Conservation (phyloP, 768 basidiomycete genomes). For the Xerocomus potaroensis region DNA sequence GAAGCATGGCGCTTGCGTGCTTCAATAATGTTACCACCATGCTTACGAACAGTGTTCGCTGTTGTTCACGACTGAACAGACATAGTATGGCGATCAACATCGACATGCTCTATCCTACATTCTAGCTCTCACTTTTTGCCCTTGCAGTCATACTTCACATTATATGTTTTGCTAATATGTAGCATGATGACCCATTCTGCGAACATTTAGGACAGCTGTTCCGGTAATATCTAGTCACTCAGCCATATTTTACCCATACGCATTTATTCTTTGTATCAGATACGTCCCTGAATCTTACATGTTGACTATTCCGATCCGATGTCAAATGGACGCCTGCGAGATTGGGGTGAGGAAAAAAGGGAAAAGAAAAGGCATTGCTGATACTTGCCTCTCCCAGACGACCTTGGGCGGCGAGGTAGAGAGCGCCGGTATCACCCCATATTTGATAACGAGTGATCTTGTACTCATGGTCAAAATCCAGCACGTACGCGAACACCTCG, state of each 20-base stretch:
- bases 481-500: constrained; percentile 55
- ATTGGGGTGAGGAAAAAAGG: not conserved
- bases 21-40: constrained; percentile 19
- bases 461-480: constrained; percentile 55
- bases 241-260: constrained; percentile 2
- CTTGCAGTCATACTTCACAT: constrained; percentile 11
- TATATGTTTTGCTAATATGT: constrained; percentile 20
- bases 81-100: too few relatives aligned
- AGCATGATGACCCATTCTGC: constrained; percentile 1
- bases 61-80: too few relatives aligned
- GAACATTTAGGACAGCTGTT: constrained; percentile 9
- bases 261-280: constrained; percentile 13
- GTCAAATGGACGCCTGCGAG: too few relatives aligned
- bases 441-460: constrained; percentile 60
- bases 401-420: constrained; percentile 56
- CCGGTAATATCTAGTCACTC: not conserved
- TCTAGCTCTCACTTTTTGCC: not conserved
- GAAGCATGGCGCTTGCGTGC: constrained; percentile 21
- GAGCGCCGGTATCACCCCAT: constrained; percentile 66
- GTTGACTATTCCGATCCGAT: too few relatives aligned
- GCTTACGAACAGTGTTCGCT: too few relatives aligned
- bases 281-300: too few relatives aligned
- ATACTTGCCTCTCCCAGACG: constrained; percentile 26
- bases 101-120: not conserved
- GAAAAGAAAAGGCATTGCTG: not conserved